Evolutionary conservation across 2,329 filamentous ascomycete genomes (phyloP), one percentile per base, ranked within the genome.

Genomic region (Ophiostoma sp.): DNA sequence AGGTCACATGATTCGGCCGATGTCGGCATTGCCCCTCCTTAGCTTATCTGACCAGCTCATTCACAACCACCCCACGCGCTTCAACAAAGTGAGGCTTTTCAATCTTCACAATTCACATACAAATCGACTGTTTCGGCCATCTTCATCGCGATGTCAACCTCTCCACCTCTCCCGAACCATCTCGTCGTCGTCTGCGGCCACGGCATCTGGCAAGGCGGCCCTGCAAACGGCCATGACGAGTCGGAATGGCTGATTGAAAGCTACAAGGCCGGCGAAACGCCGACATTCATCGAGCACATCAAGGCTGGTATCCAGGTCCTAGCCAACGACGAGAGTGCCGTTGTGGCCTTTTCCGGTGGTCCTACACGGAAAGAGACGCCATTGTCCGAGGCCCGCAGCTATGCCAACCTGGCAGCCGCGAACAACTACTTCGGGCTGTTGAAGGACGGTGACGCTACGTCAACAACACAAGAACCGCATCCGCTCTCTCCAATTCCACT

Each of bases 141-240:
- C 15, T 31, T 76, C 25, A 2, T 12, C 9, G 22, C 17, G 28
- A 72, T 72, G 71, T 28, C 63, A 2, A 25, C 57, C 2, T 2
- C 28, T 36, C 0, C 55, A 78, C 55, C 68, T 17, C 73, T 71
- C 0, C 82, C 83, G 36, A 81, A 81, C 5, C 87, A 93, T 76
- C 86, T 97, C 12, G 88, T 97, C 70, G 83, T 97, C 66, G 91
- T 97, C 69, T 96, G 93, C 84, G 95, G 94, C 80, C 94, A 97
- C 82, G 92, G 90, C 36, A 93, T 95, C 73, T 97, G 92, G 86
- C 82, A 85, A 17, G 90, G 90, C 33, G 89, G 90, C 0, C 83
- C 85, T 1, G 81, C 82, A 1, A 80, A 81, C 1, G 90, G 90
- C 45, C 75, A 79, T 25, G 82, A 87, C 74, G 89, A 92, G 78